Evolutionary conservation across 2,329 filamentous ascomycete genomes (phyloP).

Genomic region (Penicillium crustosum): DNA sequence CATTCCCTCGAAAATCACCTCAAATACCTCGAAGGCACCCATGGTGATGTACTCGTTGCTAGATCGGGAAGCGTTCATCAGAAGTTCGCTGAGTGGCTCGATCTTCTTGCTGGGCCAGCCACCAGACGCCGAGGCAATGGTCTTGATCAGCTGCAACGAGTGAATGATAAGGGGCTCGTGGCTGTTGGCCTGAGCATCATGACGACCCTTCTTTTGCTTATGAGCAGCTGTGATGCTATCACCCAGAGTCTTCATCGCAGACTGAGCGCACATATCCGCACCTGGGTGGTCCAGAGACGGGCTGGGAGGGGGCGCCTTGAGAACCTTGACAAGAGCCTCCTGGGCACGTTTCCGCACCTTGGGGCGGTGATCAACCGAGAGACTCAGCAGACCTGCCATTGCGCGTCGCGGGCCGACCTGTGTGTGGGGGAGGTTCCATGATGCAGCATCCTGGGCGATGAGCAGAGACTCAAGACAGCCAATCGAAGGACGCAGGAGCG

Average conservation of each 20-base stretch:
- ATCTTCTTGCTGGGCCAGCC: conserved; percentile 98
- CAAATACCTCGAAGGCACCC: conserved; percentile 94
- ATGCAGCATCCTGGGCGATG: conserved; percentile 78
- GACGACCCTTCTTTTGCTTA: conserved; percentile 62
- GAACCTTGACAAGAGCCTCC: conserved; percentile 79
- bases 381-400: conserved; percentile 77
- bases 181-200: conserved; percentile 47
- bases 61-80: conserved; percentile 83
- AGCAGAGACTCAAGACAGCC: conserved; percentile 92
- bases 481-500: conserved; percentile 81
- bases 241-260: conserved; percentile 75
- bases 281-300: conserved; percentile 92
- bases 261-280: conserved; percentile 93
- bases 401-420: conserved; percentile 84
- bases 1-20: conserved; percentile 94
- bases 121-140: conserved; percentile 78
- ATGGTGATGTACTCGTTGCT: conserved; percentile 96
- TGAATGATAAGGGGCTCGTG: conserved; percentile 87
- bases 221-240: conserved; percentile 67
- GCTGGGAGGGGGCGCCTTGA: conserved; percentile 83
- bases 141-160: conserved; percentile 87
- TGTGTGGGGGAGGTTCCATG: conserved; percentile 82
- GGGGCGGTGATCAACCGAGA: conserved; percentile 82
- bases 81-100: conserved; percentile 82
- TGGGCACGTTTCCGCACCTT: conserved; percentile 94